These are phyloP conservation scores for Anthracocystis panici-leucophaei DNA, from an alignment of 1,284 basidiomycete species.

Conservation along the genomic window DNA sequence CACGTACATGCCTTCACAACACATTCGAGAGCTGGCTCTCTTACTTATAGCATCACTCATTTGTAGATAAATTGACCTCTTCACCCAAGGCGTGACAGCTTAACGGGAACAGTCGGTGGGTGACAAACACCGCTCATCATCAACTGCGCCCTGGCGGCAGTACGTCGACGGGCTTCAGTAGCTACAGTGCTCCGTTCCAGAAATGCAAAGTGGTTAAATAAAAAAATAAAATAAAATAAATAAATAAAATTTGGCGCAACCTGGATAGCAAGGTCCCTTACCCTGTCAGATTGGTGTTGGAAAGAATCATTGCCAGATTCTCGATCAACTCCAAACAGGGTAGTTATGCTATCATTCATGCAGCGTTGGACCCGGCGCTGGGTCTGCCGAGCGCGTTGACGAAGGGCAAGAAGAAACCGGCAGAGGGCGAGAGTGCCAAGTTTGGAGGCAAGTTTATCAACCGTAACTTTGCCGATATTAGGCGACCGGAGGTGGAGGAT, in stretches of 20 bases:
- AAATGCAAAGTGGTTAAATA: no score
- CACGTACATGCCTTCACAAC: no score
- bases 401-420: slow-evolving; percentile 8
- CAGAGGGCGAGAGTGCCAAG: slow-evolving; percentile 39
- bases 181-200: no score
- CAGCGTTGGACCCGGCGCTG: slow-evolving; percentile 41
- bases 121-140: no score
- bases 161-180: no score
- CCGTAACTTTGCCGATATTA: slow-evolving; percentile 29
- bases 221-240: no score
- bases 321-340: slow-evolving; percentile 51
- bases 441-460: slow-evolving; percentile 59
- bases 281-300: slow-evolving; percentile 9
- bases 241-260: slow-evolving; percentile 59
- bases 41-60: no score
- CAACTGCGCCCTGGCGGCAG: no score
- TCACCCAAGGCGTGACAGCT: no score
- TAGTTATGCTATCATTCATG: slow-evolving; percentile 43
- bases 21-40: no score
- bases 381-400: slow-evolving; percentile 39
- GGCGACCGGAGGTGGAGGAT: slow-evolving; percentile 56
- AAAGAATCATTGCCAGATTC: slow-evolving; percentile 9
- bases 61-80: no score
- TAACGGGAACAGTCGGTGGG: no score
- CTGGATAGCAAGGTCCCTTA: slow-evolving; percentile 17